Base-by-base conservation (phyloP, 1,284 basidiomycete genomes). In the Microbotryum lychnidis-dioicae region DNA sequence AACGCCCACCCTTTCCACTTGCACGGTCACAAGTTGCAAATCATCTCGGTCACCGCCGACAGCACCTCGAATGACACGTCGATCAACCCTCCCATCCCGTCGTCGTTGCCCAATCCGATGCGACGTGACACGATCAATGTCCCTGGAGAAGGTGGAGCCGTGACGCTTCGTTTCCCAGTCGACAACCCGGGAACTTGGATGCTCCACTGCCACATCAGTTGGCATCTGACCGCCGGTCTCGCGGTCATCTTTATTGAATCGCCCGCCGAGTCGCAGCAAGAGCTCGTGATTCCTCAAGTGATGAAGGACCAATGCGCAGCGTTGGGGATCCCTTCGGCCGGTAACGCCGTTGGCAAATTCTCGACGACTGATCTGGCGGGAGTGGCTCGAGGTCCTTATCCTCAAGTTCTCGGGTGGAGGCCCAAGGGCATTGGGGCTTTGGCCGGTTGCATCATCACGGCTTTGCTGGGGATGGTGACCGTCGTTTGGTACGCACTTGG, bases 161-260 rank as follows among this genome's bases (percentile, higher is more conserved):
- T 80, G 20, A 87, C 84, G 0, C 75, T 66, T 7, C 83, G 87
- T 16, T 71, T 89, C 62, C 75, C 83, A 56, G 86, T 87, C 0
- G 85, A 91, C 71, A 91, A 91, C 74, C 89, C 89, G 1, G 89
- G 89, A 8, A 82, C 81, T 2, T 91, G 89, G 89, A 76, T 90
- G 67, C 82, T 90, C 73, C 87, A 73, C 56, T 56, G 50, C 33
- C 61, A 61, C n/a, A 65, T 59, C 75, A 88, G 87, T 46, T 73
- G 70, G 87, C 89, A 91, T 75, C 75, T 91, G 3, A 80, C 86
- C 75, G 80, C 80, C 52, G 89, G 89, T 5, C 81, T 93, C 29
- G 90, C 89, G 0, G 71, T 74, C 42, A 78, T 90, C 59, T 79
- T 93, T 69, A 76, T 92, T 71, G 86, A 87, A 72, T 87, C 90